Conservation (phyloP, 768 basidiomycete genomes). For the Termitomyces sp. region DNA sequence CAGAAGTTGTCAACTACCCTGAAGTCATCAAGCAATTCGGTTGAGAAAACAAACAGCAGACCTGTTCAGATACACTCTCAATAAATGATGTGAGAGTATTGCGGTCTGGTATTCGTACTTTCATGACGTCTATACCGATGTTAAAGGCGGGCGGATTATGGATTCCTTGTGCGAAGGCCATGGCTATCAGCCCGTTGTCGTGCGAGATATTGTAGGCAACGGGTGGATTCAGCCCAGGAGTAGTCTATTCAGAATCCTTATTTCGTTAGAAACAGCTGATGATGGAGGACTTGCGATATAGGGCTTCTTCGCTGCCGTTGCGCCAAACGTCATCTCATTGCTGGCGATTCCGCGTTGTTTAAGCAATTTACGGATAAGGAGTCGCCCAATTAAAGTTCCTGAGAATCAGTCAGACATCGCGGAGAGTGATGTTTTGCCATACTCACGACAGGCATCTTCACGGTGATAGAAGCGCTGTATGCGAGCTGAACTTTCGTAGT, state of each 20-base stretch:
- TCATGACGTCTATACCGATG: constrained; percentile 82
- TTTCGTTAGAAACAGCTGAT: not conserved
- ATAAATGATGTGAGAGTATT: constrained; percentile 58
- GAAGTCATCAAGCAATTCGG: not conserved
- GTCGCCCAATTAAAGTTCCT: constrained; percentile 77
- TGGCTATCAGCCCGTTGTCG: constrained; percentile 66
- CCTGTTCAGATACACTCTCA: constrained; percentile 60
- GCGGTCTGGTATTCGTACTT: constrained; percentile 54
- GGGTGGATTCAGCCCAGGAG: constrained; percentile 39
- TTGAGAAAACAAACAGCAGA: constrained; percentile 17
- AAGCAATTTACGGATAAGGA: constrained; percentile 63
- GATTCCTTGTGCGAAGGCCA: constrained; percentile 49
- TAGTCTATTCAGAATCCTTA: constrained; percentile 27
- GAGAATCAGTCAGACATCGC: constrained; percentile 1
- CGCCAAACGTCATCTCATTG: constrained; percentile 42
- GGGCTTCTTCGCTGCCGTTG: constrained; percentile 67
- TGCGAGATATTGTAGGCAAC: constrained; percentile 81
- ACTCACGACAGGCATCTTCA: constrained; percentile 71
- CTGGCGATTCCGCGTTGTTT: constrained; percentile 47
- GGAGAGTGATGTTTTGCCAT: not conserved
- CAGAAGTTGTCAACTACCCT: constrained; percentile 37
- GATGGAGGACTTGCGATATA: constrained; percentile 50
- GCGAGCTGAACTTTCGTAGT: constrained; percentile 46
- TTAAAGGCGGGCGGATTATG: constrained; percentile 47
- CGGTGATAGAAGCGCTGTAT: constrained; percentile 65